Conservation (phyloP, 345 rosid species). For the Sonneratia alba region DNA sequence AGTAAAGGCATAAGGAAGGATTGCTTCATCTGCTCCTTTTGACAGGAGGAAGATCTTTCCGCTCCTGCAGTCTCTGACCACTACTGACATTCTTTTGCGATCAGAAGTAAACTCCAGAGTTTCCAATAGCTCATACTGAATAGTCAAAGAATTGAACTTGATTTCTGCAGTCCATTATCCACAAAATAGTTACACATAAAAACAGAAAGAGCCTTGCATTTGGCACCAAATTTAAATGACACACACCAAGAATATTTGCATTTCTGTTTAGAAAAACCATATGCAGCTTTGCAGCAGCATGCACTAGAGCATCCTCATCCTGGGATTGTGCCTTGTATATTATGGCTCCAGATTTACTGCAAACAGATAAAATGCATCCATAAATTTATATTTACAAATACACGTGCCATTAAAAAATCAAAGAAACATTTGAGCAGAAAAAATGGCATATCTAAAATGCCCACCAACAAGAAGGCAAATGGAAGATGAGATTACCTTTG, state of each 20-base stretch:
- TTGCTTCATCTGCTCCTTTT: conserved; percentile 96
- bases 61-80: conserved; percentile 63
- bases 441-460: not conserved
- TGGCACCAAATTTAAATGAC: conserved; percentile 18
- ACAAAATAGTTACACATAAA: conserved; percentile 3
- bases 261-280: conserved; percentile 63
- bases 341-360: conserved; percentile 75
- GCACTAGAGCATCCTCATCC: conserved; percentile 97
- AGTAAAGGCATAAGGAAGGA: conserved; percentile 65
- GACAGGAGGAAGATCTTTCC: conserved; percentile 76
- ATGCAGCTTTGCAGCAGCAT: conserved; percentile 81
- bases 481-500: conserved; percentile 41
- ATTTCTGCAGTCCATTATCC: conserved; percentile 44
- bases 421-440: not conserved
- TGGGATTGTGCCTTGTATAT: conserved; percentile 92
- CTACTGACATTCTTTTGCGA: conserved; percentile 94
- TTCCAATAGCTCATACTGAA: conserved; percentile 73
- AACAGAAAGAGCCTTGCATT: conserved; percentile 12
- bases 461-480: not conserved
- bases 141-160: conserved; percentile 45
- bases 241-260: conserved; percentile 67
- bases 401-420: not conserved
- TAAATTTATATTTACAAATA: conserved; percentile 3
- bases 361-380: conserved; percentile 8
- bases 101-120: conserved; percentile 95